These are phyloP conservation scores for Ajuga reptans DNA, from an alignment of 305 asterid species.

Conservation along the genomic window DNA sequence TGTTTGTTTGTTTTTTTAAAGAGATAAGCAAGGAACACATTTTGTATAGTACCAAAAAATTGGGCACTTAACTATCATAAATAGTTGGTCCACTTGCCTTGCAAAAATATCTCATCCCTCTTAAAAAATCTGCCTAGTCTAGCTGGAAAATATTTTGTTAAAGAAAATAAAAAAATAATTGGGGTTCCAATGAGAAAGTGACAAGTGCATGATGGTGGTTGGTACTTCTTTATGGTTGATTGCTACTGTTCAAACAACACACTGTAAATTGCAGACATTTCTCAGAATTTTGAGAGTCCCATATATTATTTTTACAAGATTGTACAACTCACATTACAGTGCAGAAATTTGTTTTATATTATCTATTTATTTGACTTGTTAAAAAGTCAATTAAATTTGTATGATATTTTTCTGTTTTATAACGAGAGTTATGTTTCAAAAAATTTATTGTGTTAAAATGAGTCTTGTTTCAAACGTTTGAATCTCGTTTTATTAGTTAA, in stretches of 20 bases:
- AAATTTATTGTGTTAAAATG: no score
- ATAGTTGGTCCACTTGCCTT: slow-evolving; percentile 56
- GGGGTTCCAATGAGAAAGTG: slow-evolving; percentile 41
- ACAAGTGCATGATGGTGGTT: slow-evolving; percentile 57
- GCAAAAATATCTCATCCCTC: slow-evolving; percentile 34
- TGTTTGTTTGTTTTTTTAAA: no score
- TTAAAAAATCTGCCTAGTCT: slow-evolving; percentile 27
- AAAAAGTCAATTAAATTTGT: no score
- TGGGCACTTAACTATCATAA: slow-evolving; percentile 24
- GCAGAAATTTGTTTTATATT: no score
- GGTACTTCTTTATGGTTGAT: slow-evolving; percentile 56
- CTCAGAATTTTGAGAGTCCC: background rate
- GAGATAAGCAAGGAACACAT: no score
- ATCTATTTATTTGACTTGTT: no score
- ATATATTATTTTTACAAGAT: background rate
- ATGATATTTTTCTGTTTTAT: no score
- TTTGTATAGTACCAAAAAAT: slow-evolving; percentile 32
- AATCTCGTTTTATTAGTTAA: no score
- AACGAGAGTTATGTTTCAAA: no score
- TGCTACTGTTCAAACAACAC: slow-evolving; percentile 23
- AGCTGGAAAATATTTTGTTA: slow-evolving; percentile 39
- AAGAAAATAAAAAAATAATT: background rate
- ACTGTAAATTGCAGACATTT: background rate
- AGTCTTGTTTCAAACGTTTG: no score
- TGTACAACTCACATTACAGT: background rate